A percentile compares a stretch with the other conserved stretches of the same genome.
Evolutionary conservation across 176 grass and related monocot species (phyloP).

Genomic region (Neostapfia colusana): DNA sequence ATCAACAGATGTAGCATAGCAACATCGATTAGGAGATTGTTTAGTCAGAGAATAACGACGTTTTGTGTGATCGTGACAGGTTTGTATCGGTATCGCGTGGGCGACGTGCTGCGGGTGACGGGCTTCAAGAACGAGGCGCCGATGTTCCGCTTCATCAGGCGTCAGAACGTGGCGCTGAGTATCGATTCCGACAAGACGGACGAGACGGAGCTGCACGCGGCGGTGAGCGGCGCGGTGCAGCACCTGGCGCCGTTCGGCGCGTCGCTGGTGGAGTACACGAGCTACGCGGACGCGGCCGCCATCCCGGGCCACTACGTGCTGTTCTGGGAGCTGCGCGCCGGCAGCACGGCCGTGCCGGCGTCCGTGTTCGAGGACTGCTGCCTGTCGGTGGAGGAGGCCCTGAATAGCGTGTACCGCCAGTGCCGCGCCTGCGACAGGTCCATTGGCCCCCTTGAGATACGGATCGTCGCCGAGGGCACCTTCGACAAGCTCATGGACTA

Average conservation of each 20-base stretch:
- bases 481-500: constrained; percentile 99
- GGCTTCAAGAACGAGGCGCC: constrained; percentile 97
- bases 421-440: constrained; percentile 75
- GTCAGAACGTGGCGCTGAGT: constrained; percentile 93
- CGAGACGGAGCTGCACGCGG: constrained; percentile 91
- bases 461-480: constrained; percentile 80
- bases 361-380: constrained; percentile 96
- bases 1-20: not conserved
- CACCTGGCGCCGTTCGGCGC: constrained; percentile 78
- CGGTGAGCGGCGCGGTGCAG: constrained; percentile 63
- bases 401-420: constrained; percentile 94
- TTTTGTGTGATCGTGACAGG: constrained; percentile 44
- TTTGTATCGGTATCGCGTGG: constrained; percentile 92
- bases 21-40: not conserved
- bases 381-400: constrained; percentile 80
- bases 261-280: constrained; percentile 86
- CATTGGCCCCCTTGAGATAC: constrained; percentile 87
- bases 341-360: constrained; percentile 62
- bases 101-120: constrained; percentile 79
- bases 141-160: constrained; percentile 77
- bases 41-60: not conserved
- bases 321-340: constrained; percentile 77
- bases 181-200: constrained; percentile 96
- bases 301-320: constrained; percentile 97
- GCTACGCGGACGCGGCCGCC: constrained; percentile 70